Evolutionary conservation across 345 rosid species (phyloP), one percentile per base, ranked within the genome.

Genomic region (Schrenkiella parvula): DNA sequence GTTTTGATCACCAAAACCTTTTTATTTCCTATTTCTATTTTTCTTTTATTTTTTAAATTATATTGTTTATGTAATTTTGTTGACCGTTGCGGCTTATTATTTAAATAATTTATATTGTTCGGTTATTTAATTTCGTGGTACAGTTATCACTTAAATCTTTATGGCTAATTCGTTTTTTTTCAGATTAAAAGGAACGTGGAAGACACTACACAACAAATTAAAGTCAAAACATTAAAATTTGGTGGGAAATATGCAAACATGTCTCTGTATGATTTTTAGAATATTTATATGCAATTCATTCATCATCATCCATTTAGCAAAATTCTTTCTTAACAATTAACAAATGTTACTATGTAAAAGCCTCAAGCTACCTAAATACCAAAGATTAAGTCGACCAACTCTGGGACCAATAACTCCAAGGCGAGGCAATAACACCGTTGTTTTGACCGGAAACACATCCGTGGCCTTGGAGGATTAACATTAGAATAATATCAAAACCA

Each of bases 351-450:
- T n/a, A n/a, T n/a, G n/a, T 18, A 31, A 50, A 35, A 15, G n/a
- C 29, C 17, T 35, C 17, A 34, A 10, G 43, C 15, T 65, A n/a
- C n/a, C n/a, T n/a, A n/a, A n/a, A n/a, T n/a, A n/a, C n/a, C n/a
- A n/a, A n/a, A n/a, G n/a, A n/a, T n/a, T n/a, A n/a, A 77, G 66
- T 89, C 89, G 76, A 85, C 80, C 60, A 84, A 69, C 80, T 86
- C 84, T 46, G 82, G 81, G 32, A 82, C 84, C 64, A 85, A 26
- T 11, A 89, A 87, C 80, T 82, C 85, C n/a, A 88, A 46, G 90
- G 95, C 50, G 81, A 82, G 50, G 95, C 90, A 39, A 87, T 83
- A 37, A 76, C 73, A 60, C 85, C 84, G 43, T 82, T 89, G 29
- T 48, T 84, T 62, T 81, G 88, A 39, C 14, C 18, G 44, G 44